Conservation (phyloP, 192 early-diverging fungal species). For the Linnemannia schmuckeri region DNA sequence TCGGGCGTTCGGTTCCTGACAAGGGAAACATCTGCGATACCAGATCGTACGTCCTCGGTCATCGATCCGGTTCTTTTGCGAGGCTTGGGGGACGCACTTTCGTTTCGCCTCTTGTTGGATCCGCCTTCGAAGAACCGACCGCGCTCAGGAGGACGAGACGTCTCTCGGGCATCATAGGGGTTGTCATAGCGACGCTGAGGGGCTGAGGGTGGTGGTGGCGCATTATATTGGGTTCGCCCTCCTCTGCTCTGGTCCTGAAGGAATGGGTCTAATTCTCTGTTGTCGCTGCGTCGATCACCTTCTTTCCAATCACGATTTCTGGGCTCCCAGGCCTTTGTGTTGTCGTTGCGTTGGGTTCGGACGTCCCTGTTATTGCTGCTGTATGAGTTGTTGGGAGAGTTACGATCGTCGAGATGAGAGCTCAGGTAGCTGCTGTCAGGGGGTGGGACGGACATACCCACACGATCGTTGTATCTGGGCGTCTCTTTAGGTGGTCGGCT, state of each 20-base stretch:
- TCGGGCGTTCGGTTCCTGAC: not conserved
- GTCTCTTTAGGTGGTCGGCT: not conserved
- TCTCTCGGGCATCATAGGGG: not conserved
- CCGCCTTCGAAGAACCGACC: not conserved
- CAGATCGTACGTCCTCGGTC: not conserved
- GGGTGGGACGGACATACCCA: not conserved
- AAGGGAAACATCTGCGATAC: not conserved
- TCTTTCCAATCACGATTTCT: not conserved
- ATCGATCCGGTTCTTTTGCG: constrained; percentile 1
- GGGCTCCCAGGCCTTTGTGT: not conserved
- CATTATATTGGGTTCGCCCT: not conserved
- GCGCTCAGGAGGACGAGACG: not conserved
- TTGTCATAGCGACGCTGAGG: not conserved
- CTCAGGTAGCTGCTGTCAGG: not conserved
- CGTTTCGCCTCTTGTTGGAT: constrained; percentile 24
- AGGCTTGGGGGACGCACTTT: constrained; percentile 20
- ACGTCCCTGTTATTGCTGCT: not conserved
- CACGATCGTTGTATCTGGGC: not conserved
- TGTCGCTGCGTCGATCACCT: not conserved
- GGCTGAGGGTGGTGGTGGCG: not conserved
- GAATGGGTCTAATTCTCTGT: not conserved
- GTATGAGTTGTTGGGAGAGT: not conserved
- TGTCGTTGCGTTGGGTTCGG: not conserved
- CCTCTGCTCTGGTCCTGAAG: constrained; percentile 9
- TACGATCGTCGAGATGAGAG: not conserved